A percentile compares a stretch with the other conserved stretches of the same genome.
Evolutionary conservation across 495 filamentous ascomycete genomes (phyloP).

Genomic region (Letharia columbiana): DNA sequence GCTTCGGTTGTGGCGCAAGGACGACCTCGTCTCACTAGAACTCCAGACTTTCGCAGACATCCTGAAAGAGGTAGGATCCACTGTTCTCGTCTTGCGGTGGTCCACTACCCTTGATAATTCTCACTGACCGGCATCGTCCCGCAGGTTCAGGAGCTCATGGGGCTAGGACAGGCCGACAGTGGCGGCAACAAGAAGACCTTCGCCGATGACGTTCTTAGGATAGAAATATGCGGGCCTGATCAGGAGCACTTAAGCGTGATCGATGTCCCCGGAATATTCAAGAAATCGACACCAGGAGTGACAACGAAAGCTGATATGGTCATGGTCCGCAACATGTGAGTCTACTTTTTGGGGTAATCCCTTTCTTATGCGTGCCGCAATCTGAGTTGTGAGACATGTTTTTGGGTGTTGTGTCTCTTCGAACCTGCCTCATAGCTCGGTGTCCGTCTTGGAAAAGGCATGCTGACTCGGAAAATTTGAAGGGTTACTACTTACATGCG

Average conservation of each 20-base stretch:
- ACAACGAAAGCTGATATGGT: slow-evolving; percentile 43
- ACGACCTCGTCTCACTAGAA: slow-evolving; percentile 19
- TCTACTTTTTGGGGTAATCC: not conserved
- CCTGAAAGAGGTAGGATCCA: slow-evolving; percentile 28
- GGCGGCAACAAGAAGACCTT: slow-evolving; percentile 34
- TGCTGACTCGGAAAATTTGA: not conserved
- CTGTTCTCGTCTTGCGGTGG: not conserved
- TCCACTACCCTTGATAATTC: not conserved
- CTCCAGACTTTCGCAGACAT: slow-evolving; percentile 25
- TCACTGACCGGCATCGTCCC: not conserved
- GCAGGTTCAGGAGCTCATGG: slow-evolving; percentile 31
- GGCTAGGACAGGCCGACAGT: slow-evolving; percentile 22
- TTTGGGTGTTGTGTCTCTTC: not conserved
- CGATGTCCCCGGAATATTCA: slow-evolving; percentile 57
- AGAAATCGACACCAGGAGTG: slow-evolving; percentile 39
- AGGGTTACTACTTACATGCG: slow-evolving; percentile 45
- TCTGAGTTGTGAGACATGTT: not conserved
- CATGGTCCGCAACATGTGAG: slow-evolving; percentile 39
- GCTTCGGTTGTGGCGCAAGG: slow-evolving; percentile 27
- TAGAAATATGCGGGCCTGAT: slow-evolving; percentile 50
- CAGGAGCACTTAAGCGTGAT: slow-evolving; percentile 53
- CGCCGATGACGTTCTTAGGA: slow-evolving; percentile 47
- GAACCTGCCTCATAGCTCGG: not conserved
- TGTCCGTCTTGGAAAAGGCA: not conserved
- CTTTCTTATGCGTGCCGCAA: not conserved